Conservation (phyloP, 2,329 filamentous ascomycete species). For the Colletotrichum godetiae region DNA sequence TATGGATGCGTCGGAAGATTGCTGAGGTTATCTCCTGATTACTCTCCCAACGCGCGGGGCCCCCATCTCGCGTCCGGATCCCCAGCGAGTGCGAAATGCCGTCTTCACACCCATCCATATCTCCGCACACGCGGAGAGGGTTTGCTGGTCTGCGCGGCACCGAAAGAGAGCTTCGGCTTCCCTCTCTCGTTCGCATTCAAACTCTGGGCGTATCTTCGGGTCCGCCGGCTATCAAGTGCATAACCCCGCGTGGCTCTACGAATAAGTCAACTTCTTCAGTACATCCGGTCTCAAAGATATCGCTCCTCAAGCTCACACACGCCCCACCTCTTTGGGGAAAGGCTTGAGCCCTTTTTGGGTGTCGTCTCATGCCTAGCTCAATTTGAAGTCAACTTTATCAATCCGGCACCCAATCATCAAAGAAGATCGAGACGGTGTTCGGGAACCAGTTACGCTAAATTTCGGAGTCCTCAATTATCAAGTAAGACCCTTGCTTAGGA, state of each 20-base stretch:
- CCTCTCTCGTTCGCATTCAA: not conserved
- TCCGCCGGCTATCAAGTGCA: not conserved
- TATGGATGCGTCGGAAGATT: not conserved
- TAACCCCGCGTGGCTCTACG: conserved; percentile 18
- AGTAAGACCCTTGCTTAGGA: conserved; percentile 17
- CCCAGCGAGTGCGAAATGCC: conserved; percentile 8
- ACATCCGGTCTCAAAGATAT: not conserved
- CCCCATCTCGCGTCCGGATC: not conserved
- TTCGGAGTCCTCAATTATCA: not conserved
- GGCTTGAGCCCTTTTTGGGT: conserved; percentile 10
- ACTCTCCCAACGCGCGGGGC: not conserved
- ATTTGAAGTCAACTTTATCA: not conserved
- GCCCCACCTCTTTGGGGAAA: not conserved
- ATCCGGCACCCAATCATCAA: conserved; percentile 24
- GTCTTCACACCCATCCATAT: not conserved
- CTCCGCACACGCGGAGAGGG: not conserved
- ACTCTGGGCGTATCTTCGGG: not conserved
- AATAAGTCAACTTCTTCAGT: not conserved
- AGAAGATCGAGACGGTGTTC: conserved; percentile 15
- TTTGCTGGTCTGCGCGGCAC: not conserved
- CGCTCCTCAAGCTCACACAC: not conserved
- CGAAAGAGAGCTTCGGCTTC: not conserved
- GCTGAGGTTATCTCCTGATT: conserved; percentile 1
- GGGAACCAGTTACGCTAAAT: not conserved
- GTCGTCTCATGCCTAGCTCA: conserved; percentile 23